Conservation (phyloP, 2,329 filamentous ascomycete genomes). For the Leptographium wingfieldii region DNA sequence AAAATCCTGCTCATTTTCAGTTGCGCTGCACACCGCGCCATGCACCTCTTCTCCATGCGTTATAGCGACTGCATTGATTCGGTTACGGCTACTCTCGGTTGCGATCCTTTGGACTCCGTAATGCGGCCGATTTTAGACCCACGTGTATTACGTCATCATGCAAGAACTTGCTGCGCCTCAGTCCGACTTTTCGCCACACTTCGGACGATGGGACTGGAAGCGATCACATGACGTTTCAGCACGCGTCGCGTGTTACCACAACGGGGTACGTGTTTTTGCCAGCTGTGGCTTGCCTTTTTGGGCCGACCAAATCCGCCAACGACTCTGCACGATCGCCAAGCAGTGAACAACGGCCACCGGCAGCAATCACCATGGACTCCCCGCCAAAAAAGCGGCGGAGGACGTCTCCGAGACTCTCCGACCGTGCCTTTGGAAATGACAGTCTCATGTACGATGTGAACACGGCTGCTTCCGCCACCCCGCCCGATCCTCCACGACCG, state of each 20-base stretch:
- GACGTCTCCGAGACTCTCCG: conserved; percentile 40
- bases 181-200: not conserved
- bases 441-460: conserved; percentile 6
- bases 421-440: conserved; percentile 16
- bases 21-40: not conserved
- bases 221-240: not conserved
- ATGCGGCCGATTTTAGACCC: not conserved
- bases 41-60: not conserved
- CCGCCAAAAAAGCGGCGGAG: conserved; percentile 53
- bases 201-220: not conserved
- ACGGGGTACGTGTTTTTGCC: not conserved
- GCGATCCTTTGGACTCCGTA: not conserved
- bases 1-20: not conserved
- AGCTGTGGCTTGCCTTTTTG: not conserved
- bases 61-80: not conserved
- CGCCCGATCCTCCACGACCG: conserved; percentile 15
- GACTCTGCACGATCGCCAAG: not conserved
- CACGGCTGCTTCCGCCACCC: conserved; percentile 21
- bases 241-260: conserved; percentile 2
- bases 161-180: not conserved
- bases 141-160: not conserved
- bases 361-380: conserved; percentile 30
- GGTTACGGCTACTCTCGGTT: not conserved
- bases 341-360: not conserved
- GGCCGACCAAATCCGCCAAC: not conserved